Base-by-base conservation (phyloP, 2,329 filamentous ascomycete species). In the Ustilaginoidea virens region DNA sequence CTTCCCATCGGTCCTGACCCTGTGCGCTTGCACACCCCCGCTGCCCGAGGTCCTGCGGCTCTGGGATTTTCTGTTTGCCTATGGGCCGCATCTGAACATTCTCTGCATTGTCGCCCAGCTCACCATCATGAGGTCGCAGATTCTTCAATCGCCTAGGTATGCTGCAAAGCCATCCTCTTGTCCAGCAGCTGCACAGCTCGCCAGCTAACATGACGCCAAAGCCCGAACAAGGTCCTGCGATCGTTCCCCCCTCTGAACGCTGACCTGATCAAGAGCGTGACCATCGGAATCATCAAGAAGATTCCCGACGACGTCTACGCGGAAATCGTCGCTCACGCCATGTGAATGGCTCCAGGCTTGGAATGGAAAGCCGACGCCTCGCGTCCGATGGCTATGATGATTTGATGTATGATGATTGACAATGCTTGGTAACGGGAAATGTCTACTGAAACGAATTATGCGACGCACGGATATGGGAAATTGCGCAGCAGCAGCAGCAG, bases 11-110 rank as follows among this genome's bases (percentile, higher is more conserved):
- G 90, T 98, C 1, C 61, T 96, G 38, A 98, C 90, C 0, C 67
- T 98, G 28, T 94, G 85, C 47, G 90, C 90, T 16, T 96, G 90
- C 52, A 98, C 90, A 11, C 90, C 90, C 11, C 90, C 90, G 3
- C 55, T 98, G 31, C 87, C 87, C 0, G 87, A 98, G 54, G 90
- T 98, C 1, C 56, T 98, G 31, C 72, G 80, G 37, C 66, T 98
- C 2, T 98, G 90, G 90, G 90, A 98, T 51, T 98, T 98, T 43
- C 56, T 98, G 14, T 92, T 98, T 46, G 87, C 90, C 0, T 98
- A 94, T 42, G 90, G 90, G 0, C 76, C 85, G 20, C 90, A 98
- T 51, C 54, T 98, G 36, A 98, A 98, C 46, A 82, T 98, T 32
- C 58, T 98, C 14, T 96, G 90, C 50, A 94, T 98, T 38, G 90